Conservation (phyloP, 352 stramenopile genomes). For the Phytophthora pistaciae region DNA sequence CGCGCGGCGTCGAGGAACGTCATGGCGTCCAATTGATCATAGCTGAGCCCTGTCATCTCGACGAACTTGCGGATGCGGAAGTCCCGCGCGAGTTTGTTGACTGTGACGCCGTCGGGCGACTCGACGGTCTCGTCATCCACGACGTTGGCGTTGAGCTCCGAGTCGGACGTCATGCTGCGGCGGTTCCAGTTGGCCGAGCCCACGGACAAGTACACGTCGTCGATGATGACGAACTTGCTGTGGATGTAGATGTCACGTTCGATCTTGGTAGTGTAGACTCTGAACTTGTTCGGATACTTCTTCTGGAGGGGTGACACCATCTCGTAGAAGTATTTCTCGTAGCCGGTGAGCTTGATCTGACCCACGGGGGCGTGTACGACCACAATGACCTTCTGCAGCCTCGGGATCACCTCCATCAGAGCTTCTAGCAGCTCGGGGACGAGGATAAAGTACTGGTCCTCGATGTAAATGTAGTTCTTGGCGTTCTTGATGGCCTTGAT, state of each 20-base stretch:
- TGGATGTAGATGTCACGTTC: conserved; percentile 45
- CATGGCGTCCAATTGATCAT: too few species aligned
- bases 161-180: conserved; percentile 78
- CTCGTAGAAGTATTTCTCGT: too few species aligned
- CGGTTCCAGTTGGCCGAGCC: conserved; percentile 94
- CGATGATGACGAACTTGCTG: conserved; percentile 79
- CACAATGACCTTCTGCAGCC: background rate
- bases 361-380: too few species aligned
- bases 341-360: too few species aligned
- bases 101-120: too few species aligned
- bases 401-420: conserved; percentile 50
- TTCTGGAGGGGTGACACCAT: conserved; percentile 18
- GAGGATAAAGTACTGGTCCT: conserved; percentile 80
- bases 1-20: too few species aligned
- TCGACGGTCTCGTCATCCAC: background rate
- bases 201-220: conserved; percentile 89
- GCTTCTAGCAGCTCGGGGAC: conserved; percentile 66
- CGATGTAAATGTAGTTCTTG: conserved; percentile 73
- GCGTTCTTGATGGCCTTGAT: conserved; percentile 69
- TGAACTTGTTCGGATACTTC: conserved; percentile 53
- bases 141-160: conserved; percentile 36
- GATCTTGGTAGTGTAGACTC: conserved; percentile 49
- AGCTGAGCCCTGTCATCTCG: too few species aligned
- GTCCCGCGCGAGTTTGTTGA: too few species aligned
- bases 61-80: too few species aligned